phyloP scores from a whole-genome alignment of 352 stramenopile genomes.

The Globisporangium emineosum region DNA sequence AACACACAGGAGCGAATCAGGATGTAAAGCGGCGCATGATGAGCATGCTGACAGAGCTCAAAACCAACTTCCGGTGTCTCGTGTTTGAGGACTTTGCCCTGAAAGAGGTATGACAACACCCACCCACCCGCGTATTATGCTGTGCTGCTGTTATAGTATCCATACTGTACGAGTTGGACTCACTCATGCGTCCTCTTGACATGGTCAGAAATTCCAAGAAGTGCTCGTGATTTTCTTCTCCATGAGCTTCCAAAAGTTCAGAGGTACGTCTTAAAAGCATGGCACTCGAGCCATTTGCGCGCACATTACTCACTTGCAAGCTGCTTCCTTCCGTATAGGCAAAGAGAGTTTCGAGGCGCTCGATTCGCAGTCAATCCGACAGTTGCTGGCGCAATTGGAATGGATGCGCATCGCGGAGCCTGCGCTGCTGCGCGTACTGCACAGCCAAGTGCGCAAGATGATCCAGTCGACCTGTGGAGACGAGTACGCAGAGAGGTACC shows the following conservation, averaged over 20 bases:
- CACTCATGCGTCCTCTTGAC: not conserved
- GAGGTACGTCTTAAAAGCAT: slow-evolving; percentile 2
- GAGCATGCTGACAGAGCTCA: slow-evolving; percentile 54
- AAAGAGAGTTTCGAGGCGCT: slow-evolving; percentile 55
- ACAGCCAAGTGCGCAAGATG: slow-evolving; percentile 51
- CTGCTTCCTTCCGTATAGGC: slow-evolving; percentile 1
- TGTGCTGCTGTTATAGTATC: not conserved
- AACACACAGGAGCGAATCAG: slow-evolving; percentile 2
- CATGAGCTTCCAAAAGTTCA: slow-evolving; percentile 71
- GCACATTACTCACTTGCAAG: not conserved
- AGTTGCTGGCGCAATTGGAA: slow-evolving; percentile 50
- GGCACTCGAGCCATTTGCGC: not conserved
- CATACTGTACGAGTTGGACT: not conserved
- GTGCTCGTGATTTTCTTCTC: slow-evolving; percentile 67
- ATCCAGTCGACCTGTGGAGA: slow-evolving; percentile 48
- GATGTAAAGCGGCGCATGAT: not conserved
- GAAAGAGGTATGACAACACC: slow-evolving; percentile 17
- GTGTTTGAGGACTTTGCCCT: slow-evolving; percentile 47
- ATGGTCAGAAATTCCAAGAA: slow-evolving; percentile 48
- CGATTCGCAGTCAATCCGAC: slow-evolving; percentile 42
- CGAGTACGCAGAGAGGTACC: slow-evolving; percentile 42
- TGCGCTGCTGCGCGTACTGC: slow-evolving; percentile 47
- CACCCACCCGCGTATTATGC: not conserved
- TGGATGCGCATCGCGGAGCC: slow-evolving; percentile 54
- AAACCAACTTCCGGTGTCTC: slow-evolving; percentile 40